Evolutionary conservation across 345 rosid species (phyloP).

Genomic region (Ailanthus altissimus): DNA sequence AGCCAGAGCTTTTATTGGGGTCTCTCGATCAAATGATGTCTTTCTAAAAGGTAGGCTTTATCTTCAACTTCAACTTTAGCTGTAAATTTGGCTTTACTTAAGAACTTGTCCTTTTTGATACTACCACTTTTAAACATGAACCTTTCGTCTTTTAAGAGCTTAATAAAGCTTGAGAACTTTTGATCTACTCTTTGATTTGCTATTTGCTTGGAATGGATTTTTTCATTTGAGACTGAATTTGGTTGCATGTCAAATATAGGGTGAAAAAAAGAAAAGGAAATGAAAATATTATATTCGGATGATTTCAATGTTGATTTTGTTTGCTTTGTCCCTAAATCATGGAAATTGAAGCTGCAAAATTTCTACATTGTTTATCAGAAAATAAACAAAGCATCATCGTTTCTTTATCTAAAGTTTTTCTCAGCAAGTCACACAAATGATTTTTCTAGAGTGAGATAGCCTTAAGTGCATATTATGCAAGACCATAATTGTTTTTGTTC

Average conservation of each 20-base stretch:
- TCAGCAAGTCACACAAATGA: not conserved
- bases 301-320: not conserved
- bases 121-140: slow-evolving; percentile 4
- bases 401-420: not conserved
- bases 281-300: not conserved
- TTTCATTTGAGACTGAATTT: slow-evolving; percentile 1
- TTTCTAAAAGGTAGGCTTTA: slow-evolving; percentile 61
- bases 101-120: slow-evolving; percentile 19
- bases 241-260: slow-evolving; percentile 6
- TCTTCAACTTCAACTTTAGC: slow-evolving; percentile 15
- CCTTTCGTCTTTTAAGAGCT: slow-evolving; percentile 27
- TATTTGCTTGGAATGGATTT: not conserved
- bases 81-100: not conserved
- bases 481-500: not conserved
- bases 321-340: not conserved
- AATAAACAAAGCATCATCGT: not conserved
- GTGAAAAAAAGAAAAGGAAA: not conserved
- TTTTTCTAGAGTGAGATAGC: not conserved
- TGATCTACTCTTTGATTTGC: slow-evolving; percentile 17
- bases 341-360: not conserved
- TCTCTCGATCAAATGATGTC: slow-evolving; percentile 47
- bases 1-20: slow-evolving; percentile 40
- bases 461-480: not conserved
- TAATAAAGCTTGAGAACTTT: slow-evolving; percentile 16
- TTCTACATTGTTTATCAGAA: too few species aligned